A percentile compares a stretch with the other conserved stretches of the same genome.
These are phyloP conservation scores for Skeletonema menzelii DNA, from an alignment of 108 stramenopile genomes.

Conservation along the genomic window DNA sequence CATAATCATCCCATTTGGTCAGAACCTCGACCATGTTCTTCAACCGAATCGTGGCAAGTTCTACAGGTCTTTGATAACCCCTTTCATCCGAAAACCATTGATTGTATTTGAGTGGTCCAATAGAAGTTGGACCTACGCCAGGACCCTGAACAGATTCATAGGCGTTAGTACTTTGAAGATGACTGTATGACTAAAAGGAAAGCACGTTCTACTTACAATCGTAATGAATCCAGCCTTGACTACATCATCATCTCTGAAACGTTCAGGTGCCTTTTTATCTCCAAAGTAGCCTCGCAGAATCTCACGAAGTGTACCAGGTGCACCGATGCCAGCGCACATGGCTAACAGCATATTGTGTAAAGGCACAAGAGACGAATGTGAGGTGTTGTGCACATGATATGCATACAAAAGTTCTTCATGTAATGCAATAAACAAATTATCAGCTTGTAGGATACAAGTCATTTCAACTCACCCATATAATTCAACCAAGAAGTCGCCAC, in stretches of 20 bases:
- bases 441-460: not conserved
- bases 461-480: conserved; percentile 41
- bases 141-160: not conserved
- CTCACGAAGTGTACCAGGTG: conserved; percentile 64
- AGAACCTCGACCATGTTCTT: conserved; percentile 71
- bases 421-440: no score
- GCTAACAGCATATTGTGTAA: conserved; percentile 1
- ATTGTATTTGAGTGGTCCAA: conserved; percentile 32
- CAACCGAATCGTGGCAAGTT: conserved; percentile 73
- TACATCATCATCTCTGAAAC: conserved; percentile 52
- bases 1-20: conserved; percentile 61
- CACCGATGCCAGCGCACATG: conserved; percentile 79
- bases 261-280: conserved; percentile 65
- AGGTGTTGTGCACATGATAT: not conserved
- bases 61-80: conserved; percentile 73
- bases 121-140: conserved; percentile 7
- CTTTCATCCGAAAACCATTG: conserved; percentile 45
- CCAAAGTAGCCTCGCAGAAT: conserved; percentile 73
- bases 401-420: not conserved
- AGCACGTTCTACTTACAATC: conserved; percentile 10
- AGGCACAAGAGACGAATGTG: not conserved
- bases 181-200: not conserved
- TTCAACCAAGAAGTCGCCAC: conserved; percentile 66
- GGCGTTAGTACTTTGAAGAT: not conserved
- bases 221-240: conserved; percentile 47